phyloP scores from a whole-genome alignment of 306 rosid genomes.

The Myrica gale region DNA sequence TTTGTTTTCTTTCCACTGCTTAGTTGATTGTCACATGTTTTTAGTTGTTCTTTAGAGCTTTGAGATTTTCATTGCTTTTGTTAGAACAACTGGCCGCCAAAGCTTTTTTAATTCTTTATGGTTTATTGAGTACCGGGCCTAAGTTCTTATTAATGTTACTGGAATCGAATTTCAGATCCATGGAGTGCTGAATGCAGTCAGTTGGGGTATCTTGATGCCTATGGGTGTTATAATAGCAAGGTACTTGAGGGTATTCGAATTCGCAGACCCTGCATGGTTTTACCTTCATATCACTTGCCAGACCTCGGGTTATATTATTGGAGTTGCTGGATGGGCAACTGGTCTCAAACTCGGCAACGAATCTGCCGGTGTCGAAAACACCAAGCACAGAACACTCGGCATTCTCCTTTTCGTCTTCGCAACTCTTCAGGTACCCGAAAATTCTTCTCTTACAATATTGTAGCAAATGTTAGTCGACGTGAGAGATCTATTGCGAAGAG shows the following conservation, averaged over 20 bases:
- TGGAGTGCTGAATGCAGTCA: slow-evolving; percentile 65
- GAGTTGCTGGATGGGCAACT: slow-evolving; percentile 98
- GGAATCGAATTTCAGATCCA: slow-evolving; percentile 46
- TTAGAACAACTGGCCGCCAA: background rate
- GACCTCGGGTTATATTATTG: slow-evolving; percentile 72
- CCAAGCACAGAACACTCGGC: slow-evolving; percentile 62
- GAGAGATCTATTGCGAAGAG: too few relatives aligned
- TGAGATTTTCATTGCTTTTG: background rate
- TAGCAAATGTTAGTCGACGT: too few relatives aligned
- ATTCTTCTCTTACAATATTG: background rate
- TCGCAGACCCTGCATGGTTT: slow-evolving; percentile 97
- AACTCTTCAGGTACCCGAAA: slow-evolving; percentile 71
- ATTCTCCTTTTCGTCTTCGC: slow-evolving; percentile 71
- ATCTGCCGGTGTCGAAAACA: slow-evolving; percentile 36
- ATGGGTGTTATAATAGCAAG: slow-evolving; percentile 73
- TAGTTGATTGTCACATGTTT: background rate
- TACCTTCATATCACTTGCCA: slow-evolving; percentile 88
- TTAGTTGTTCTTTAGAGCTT: background rate
- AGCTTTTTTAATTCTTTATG: too few relatives aligned
- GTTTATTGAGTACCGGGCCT: background rate
- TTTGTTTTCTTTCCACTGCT: background rate
- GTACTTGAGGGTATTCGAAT: slow-evolving; percentile 70
- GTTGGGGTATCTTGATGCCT: slow-evolving; percentile 87
- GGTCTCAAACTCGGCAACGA: slow-evolving; percentile 87
- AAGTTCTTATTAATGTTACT: background rate